Base-by-base conservation (phyloP, 306 rosid species). In the Cicer chorassanicum region DNA sequence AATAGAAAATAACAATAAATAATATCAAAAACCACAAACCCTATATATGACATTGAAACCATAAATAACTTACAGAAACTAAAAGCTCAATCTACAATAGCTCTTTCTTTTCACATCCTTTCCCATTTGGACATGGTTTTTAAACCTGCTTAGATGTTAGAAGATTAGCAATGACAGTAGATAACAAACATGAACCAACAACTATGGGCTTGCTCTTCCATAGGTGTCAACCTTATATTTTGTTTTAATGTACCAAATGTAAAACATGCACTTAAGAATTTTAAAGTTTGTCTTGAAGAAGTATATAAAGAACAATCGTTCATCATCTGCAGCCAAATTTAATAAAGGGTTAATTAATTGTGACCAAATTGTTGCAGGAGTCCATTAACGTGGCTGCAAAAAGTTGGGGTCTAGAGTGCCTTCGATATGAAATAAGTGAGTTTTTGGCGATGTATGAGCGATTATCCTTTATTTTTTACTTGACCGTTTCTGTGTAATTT, bases 381-480 rank as follows among this genome's bases (percentile, higher is more conserved):
- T 65, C 92, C 40, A 90, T 94, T 76, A 94, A 88, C 71, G 87
- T 90, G 82, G 99, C 97, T 81, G 92, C 97, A 36, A 82, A 82
- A 79, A 86, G 86, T 62, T 94, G 97, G 96, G 99, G 99, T 62
- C 84, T 94, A 46, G 91, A 92, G 84, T 94, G 99, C 82, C 97
- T 94, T 76, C 93, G 97, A 62, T 94, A 92, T 69, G 99, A 92
- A 83, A 92, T 94, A 85, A 90, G 99, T 94, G 71, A 71, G 92
- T 38, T 66, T 54, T 55, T 77, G 68, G 61, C 82, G 21, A 62
- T 46, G 49, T 77, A 70, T 65, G 56, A 36, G 78, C 44, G 15
- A n/a, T 40, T 50, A 68, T 42, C 38, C 67, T 44, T 67, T 60
- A 38, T 78, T 6, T 62, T 70, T 66, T 18, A 15, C 53, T 48